A percentile compares a stretch with the other conserved stretches of the same genome.
Conservation (phyloP, 257 asterid species). For the Catharanthus roseus region DNA sequence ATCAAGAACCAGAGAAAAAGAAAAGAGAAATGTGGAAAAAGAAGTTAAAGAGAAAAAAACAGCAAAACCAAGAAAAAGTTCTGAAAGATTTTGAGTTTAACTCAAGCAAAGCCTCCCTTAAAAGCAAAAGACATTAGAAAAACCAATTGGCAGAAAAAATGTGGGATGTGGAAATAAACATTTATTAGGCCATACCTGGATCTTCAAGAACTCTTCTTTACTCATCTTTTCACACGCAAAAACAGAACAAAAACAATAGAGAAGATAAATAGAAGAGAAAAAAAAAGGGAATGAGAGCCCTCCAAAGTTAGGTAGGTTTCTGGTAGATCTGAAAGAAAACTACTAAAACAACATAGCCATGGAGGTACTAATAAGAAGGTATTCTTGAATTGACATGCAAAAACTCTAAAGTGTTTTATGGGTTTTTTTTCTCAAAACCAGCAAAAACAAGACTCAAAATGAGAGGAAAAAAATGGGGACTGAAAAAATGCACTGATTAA, state of each 20-base stretch:
- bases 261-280: constrained; percentile 3
- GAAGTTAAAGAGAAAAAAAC: constrained; percentile 7
- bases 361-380: background rate
- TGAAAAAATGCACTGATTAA: constrained; percentile 9
- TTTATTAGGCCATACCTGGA: constrained; percentile 60
- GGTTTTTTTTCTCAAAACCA: constrained; percentile 5
- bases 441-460: background rate
- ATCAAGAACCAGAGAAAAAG: constrained; percentile 12
- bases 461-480: constrained; percentile 16
- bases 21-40: background rate
- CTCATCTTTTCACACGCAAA: constrained; percentile 51
- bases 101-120: constrained; percentile 23
- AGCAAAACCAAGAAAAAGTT: constrained; percentile 15
- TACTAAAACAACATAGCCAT: constrained; percentile 18
- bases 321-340: constrained; percentile 47
- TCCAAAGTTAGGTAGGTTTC: background rate
- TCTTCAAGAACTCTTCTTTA: constrained; percentile 94
- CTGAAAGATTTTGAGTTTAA: constrained; percentile 17
- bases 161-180: background rate
- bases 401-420: background rate
- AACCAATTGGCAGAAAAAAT: constrained; percentile 1
- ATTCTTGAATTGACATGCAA: constrained; percentile 11
- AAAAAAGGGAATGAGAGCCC: constrained; percentile 7
- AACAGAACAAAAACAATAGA: too few relatives aligned
- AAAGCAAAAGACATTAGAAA: constrained; percentile 19